Evolutionary conservation across 306 rosid species (phyloP).

Genomic region (Elaeagnus macrophylla): DNA sequence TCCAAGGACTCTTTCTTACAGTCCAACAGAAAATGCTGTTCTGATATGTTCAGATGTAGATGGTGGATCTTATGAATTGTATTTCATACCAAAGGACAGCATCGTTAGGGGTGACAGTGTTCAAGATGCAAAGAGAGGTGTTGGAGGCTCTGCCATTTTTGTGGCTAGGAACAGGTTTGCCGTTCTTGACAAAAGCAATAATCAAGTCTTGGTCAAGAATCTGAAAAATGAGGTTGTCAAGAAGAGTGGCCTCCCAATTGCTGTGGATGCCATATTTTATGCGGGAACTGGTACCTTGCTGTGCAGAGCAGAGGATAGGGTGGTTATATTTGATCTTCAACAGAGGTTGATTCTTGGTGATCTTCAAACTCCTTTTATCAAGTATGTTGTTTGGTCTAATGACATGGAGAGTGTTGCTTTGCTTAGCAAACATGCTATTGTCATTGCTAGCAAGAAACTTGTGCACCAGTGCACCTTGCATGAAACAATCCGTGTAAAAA

Average conservation of each 20-base stretch:
- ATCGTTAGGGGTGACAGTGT: slow-evolving; percentile 58
- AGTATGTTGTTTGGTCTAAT: slow-evolving; percentile 82
- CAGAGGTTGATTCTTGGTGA: slow-evolving; percentile 74
- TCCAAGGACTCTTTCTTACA: slow-evolving; percentile 81
- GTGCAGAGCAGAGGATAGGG: slow-evolving; percentile 80
- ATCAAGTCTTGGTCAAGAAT: slow-evolving; percentile 59
- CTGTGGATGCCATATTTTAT: slow-evolving; percentile 76
- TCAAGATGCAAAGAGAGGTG: slow-evolving; percentile 84
- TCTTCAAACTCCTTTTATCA: slow-evolving; percentile 74
- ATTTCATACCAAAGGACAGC: slow-evolving; percentile 68
- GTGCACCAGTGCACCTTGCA: slow-evolving; percentile 92
- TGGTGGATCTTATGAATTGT: slow-evolving; percentile 85
- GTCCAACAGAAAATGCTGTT: slow-evolving; percentile 79
- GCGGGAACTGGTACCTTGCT: slow-evolving; percentile 82
- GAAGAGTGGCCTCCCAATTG: slow-evolving; percentile 59
- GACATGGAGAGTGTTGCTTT: slow-evolving; percentile 83
- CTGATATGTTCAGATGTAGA: slow-evolving; percentile 83
- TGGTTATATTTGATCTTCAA: slow-evolving; percentile 72
- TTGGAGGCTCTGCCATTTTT: slow-evolving; percentile 90
- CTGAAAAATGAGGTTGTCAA: slow-evolving; percentile 67
- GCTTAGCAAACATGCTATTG: slow-evolving; percentile 87
- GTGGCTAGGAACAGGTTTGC: slow-evolving; percentile 89
- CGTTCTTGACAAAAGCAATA: slow-evolving; percentile 74
- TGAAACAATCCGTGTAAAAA: slow-evolving; percentile 91
- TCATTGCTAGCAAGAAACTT: slow-evolving; percentile 78